phyloP scores from a whole-genome alignment of 257 asterid species.

The Salvia miltiorrhiza region DNA sequence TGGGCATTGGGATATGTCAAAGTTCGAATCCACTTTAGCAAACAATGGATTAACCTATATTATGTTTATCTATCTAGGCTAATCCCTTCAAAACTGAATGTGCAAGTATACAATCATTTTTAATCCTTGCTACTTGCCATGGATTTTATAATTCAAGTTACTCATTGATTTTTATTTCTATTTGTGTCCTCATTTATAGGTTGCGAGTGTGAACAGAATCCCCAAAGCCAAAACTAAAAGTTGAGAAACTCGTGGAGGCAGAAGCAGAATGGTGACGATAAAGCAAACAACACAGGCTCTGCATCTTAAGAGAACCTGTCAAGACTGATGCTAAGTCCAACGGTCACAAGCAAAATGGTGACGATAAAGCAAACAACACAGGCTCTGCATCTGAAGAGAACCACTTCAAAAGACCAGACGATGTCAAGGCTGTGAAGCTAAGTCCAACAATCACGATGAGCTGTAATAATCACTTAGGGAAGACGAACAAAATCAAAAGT shows the following conservation, averaged over 20 bases:
- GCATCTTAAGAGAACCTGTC: slow-evolving; percentile 52
- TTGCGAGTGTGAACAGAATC: slow-evolving; percentile 65
- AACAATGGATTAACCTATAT: too few species aligned
- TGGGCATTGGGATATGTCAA: too few species aligned
- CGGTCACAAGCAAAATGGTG: slow-evolving; percentile 37
- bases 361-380: slow-evolving; percentile 39
- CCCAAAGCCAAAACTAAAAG: slow-evolving; percentile 95
- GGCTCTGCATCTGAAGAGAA: slow-evolving; percentile 47
- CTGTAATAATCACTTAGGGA: slow-evolving; percentile 39
- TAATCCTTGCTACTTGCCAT: not conserved
- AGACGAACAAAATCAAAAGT: slow-evolving; percentile 5
- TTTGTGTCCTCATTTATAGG: slow-evolving; percentile 36
- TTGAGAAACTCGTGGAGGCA: slow-evolving; percentile 66
- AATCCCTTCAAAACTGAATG: too few species aligned
- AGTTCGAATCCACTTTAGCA: too few species aligned
- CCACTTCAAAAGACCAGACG: slow-evolving; percentile 55
- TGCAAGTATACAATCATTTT: too few species aligned
- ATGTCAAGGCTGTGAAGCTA: slow-evolving; percentile 34
- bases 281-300: slow-evolving; percentile 36
- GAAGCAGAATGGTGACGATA: slow-evolving; percentile 45
- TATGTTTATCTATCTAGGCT: too few species aligned
- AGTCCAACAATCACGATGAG: slow-evolving; percentile 67
- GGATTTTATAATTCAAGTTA: not conserved
- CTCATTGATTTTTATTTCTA: not conserved
- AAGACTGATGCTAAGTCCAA: slow-evolving; percentile 34